Base-by-base conservation (phyloP, 2,329 filamentous ascomycete genomes). In the Chaetomium sp. region DNA sequence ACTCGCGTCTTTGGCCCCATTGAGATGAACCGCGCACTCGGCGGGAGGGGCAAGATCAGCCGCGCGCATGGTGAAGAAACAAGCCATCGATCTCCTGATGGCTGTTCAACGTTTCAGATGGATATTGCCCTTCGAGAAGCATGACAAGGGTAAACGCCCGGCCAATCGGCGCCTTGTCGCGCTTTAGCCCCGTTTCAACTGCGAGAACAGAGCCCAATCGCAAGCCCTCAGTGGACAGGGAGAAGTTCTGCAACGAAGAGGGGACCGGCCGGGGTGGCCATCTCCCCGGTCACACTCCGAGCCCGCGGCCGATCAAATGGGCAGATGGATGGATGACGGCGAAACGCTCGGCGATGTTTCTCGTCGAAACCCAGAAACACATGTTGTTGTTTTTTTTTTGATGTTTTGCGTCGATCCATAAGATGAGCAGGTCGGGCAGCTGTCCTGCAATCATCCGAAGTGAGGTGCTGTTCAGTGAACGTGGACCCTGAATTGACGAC, bases 131-230 rank as follows among this genome's bases (percentile, higher is more conserved):
- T 63, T 63, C 56, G 29, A 61, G 60, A 68, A 62, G 63, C 55
- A 56, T 23, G 35, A 50, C 42, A 58, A 56, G 51, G 60, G 61
- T 38, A 59, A 67, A 65, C 45, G 49, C 31, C 27, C 38, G 23
- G 9, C 70, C 70, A 70, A 71, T 69, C 60, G 62, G 58, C n/a
- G 12, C 57, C 55, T 51, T 55, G 23, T 47, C 54, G 38, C 25
- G 45, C 42, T 21, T 65, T 72, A 68, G 70, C 66, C 33, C 63
- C 56, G 70, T 72, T 72, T 72, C 70, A 72, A 65, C 65, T 66
- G 67, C 70, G 69, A 67, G 66, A 69, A 69, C 70, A 67, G 58
- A 63, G 38, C 29, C 47, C 23, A 57, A 31, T 29, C 53, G 13
- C 35, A 42, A 38, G 53, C 31, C 25, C 38, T 65, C 31, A 67